phyloP scores from a whole-genome alignment of 202 grass and related monocot species.

The Bolboschoenoplectus hybrid region DNA sequence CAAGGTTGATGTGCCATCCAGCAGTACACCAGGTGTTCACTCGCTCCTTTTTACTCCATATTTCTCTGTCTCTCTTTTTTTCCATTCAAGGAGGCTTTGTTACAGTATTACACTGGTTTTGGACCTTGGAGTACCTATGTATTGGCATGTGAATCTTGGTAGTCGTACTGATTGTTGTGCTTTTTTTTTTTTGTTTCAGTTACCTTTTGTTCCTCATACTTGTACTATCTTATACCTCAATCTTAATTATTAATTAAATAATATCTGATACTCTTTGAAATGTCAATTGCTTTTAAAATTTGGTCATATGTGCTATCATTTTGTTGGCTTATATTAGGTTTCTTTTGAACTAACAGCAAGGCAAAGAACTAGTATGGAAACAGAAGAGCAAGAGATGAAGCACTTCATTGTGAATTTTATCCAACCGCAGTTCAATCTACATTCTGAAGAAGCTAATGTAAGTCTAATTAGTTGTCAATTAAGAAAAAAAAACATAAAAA shows the following conservation, averaged over 20 bases:
- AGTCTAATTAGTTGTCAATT: conserved; percentile 43
- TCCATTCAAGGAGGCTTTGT: conserved; percentile 23
- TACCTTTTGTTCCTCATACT: conserved; percentile 34
- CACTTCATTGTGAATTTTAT: conserved; percentile 96
- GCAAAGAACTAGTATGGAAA: conserved; percentile 54
- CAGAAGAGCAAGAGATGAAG: conserved; percentile 81
- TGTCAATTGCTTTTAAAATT: not conserved
- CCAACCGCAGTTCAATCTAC: conserved; percentile 97
- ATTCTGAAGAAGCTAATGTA: conserved; percentile 99
- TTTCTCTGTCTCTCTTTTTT: conserved; percentile 38
- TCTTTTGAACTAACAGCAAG: conserved; percentile 47
- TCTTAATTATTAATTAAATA: not conserved
- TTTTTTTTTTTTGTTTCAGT: conserved; percentile 33
- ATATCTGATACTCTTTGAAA: not conserved
- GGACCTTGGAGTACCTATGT: conserved; percentile 27
- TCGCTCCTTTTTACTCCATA: conserved; percentile 37
- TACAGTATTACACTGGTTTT: not conserved
- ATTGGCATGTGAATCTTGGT: conserved; percentile 12
- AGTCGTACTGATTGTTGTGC: conserved; percentile 2
- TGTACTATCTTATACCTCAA: conserved; percentile 33
- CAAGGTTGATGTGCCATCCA: conserved; percentile 62
- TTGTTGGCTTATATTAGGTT: conserved; percentile 47
- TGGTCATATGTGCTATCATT: conserved; percentile 6
- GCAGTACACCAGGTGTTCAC: conserved; percentile 57
- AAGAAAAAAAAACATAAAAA: not conserved